Conservation (phyloP, 2,329 filamentous ascomycete genomes). For the Penicillium paneum region DNA sequence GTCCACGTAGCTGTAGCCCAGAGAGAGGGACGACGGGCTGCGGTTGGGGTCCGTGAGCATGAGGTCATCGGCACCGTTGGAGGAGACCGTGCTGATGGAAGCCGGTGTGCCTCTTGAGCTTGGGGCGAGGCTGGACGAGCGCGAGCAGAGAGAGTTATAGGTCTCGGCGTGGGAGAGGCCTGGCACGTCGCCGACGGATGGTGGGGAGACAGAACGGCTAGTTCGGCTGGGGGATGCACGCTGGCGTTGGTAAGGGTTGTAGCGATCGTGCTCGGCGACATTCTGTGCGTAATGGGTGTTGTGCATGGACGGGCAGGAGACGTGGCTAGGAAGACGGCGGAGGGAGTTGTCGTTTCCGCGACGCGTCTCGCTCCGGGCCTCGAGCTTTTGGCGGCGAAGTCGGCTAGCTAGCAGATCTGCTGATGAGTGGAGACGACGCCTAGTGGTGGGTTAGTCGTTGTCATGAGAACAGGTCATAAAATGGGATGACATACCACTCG, state of each 20-base stretch:
- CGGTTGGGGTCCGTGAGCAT: constrained; percentile 32
- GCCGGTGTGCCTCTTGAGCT: constrained; percentile 45
- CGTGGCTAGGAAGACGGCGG: constrained; percentile 29
- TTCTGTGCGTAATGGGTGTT: constrained; percentile 32
- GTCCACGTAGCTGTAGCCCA: constrained; percentile 37
- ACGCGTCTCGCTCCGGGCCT: constrained; percentile 29
- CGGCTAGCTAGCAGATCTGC: constrained; percentile 36
- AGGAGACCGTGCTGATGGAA: constrained; percentile 41
- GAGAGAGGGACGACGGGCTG: constrained; percentile 31
- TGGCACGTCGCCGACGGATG: constrained; percentile 45
- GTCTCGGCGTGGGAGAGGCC: constrained; percentile 42
- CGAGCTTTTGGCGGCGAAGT: constrained; percentile 38
- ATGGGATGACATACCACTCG: constrained; percentile 30
- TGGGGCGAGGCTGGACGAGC: constrained; percentile 44
- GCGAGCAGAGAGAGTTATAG: constrained; percentile 41
- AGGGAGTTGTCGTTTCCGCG: constrained; percentile 21
- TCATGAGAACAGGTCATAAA: background rate
- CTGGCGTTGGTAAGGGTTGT: constrained; percentile 38
- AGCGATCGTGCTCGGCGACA: constrained; percentile 33
- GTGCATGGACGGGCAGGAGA: constrained; percentile 30
- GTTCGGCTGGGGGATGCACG: constrained; percentile 36
- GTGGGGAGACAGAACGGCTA: constrained; percentile 42
- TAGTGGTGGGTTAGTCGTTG: constrained; percentile 6
- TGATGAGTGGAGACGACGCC: constrained; percentile 35
- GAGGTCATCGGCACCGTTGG: constrained; percentile 34